phyloP scores from a whole-genome alignment of 139 green algal species.

The Edaphochlamys debaryana region DNA sequence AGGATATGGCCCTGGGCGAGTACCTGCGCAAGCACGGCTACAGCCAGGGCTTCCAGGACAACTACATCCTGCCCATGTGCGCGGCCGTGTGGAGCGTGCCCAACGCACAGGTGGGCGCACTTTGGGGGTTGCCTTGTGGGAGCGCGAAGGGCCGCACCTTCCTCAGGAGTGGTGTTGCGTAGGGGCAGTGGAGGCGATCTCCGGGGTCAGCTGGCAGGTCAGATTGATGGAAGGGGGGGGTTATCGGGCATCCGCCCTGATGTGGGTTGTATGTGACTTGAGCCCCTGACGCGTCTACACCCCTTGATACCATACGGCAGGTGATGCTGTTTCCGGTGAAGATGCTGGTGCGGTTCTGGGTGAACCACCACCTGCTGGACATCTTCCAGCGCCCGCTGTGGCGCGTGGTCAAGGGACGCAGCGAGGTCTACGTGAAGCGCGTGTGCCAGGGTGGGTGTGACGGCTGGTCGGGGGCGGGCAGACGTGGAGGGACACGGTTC shows the following conservation, averaged over 20 bases:
- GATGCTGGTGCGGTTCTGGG: constrained; percentile 94
- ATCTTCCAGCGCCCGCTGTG: constrained; percentile 87
- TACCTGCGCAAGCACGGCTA: constrained; percentile 84
- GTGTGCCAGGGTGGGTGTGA: constrained; percentile 72
- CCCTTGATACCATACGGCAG: no score
- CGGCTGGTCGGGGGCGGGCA: no score
- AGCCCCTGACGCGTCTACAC: no score
- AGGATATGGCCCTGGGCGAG: constrained; percentile 75
- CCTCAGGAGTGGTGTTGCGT: no score
- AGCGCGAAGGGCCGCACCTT: no score
- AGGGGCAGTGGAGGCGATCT: no score
- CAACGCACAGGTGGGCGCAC: constrained; percentile 65
- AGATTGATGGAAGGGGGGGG: no score
- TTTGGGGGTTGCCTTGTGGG: no score
- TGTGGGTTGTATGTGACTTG: no score
- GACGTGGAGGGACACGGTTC: no score
- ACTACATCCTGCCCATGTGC: constrained; percentile 97
- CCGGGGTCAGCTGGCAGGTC: no score
- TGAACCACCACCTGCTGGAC: constrained; percentile 97
- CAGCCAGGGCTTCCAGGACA: constrained; percentile 72
- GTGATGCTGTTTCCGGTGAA: constrained; percentile 87
- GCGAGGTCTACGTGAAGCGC: constrained; percentile 79
- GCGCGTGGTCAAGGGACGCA: constrained; percentile 89
- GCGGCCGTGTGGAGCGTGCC: constrained; percentile 95
- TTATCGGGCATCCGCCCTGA: no score